Percentiles rank a stretch among this genome's conserved stretches.
Conservation (phyloP, 2,329 filamentous ascomycete genomes). For the Trichoderma breve region DNA sequence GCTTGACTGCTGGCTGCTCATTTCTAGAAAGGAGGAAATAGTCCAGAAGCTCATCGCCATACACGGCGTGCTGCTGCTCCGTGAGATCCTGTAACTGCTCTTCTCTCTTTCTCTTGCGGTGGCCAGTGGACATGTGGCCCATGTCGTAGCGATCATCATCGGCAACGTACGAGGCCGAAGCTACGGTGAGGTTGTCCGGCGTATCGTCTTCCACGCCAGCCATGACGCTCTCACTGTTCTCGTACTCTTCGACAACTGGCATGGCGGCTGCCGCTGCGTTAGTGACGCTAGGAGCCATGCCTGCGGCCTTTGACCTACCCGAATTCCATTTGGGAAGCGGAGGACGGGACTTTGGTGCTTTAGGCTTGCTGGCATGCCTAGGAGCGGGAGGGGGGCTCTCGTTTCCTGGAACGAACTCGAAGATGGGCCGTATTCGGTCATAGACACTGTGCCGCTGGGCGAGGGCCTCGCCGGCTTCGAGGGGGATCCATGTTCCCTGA, state of each 20-base stretch:
- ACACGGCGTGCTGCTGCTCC: constrained; percentile 84
- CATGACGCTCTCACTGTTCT: constrained; percentile 60
- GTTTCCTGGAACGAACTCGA: constrained; percentile 82
- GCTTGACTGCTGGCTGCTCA: constrained; percentile 68
- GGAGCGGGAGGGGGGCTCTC: constrained; percentile 90
- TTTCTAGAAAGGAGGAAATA: constrained; percentile 90
- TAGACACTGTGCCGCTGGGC: constrained; percentile 85
- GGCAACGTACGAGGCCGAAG: constrained; percentile 79
- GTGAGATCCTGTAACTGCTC: constrained; percentile 60
- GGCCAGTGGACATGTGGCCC: constrained; percentile 60
- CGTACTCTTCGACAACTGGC: constrained; percentile 56
- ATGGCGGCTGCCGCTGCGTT: constrained; percentile 27
- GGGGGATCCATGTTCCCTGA: constrained; percentile 96
- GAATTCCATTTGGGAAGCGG: constrained; percentile 56
- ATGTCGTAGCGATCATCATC: constrained; percentile 77
- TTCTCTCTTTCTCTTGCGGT: constrained; percentile 75
- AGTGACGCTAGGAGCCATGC: constrained; percentile 19
- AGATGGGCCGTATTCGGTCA: constrained; percentile 79
- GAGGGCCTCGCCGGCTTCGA: constrained; percentile 74
- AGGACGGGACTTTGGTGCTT: constrained; percentile 58
- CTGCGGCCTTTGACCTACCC: constrained; percentile 20
- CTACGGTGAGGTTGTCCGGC: constrained; percentile 77
- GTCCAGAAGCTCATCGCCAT: constrained; percentile 89
- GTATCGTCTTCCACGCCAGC: constrained; percentile 71
- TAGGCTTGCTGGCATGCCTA: constrained; percentile 85